Evolutionary conservation across 2,329 filamentous ascomycete genomes (phyloP), one percentile per base, ranked within the genome.

Genomic region (Aspergillus latus): DNA sequence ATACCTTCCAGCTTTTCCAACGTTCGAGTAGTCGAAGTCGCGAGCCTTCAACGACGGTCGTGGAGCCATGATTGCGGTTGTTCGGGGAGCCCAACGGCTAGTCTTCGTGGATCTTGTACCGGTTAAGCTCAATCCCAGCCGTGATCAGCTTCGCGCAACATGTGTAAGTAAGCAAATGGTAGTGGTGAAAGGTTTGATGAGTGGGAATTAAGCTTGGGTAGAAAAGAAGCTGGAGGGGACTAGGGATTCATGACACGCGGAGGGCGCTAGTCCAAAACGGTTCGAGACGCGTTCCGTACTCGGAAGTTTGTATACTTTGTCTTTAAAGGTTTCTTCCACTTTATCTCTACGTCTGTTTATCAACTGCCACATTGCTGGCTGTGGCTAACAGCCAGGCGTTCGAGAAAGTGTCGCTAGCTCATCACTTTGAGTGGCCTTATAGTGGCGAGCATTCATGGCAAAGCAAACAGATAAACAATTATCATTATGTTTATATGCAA

Each of bases 1-100:
- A 39, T 52, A 79, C 77, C 77, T 74, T 71, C 78, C 78, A 53
- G 70, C 68, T 58, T 74, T 78, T 36, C 78, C 78, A 49, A 80
- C 70, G 60, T 78, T 77, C 39, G 76, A 77, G 61, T 76, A 80
- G 60, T 80, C 76, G 62, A 74, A 74, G 52, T 78, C 76, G 67
- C 76, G 76, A 57, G 72, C 64, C 65, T 76, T 77, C 39, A 66
- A 65, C 47, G 70, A 67, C 56, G 71, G 72, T 62, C 75, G 69
- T 59, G 72, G 70, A 66, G 74, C 72, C 64, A 73, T 75, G 49
- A 52, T 66, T 49, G 55, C 58, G 59, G 62, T 61, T 52, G 30
- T 50, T 15, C 9, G 34, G 9, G 48, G 40, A 53, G 21, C 37
- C 52, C 36, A 49, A 36, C 34, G 42, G 28, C 37, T 40, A 29